A percentile compares a stretch with the other conserved stretches of the same genome.
Conservation (phyloP, 805 yeast species). For the Jamesozyma lodderae region DNA sequence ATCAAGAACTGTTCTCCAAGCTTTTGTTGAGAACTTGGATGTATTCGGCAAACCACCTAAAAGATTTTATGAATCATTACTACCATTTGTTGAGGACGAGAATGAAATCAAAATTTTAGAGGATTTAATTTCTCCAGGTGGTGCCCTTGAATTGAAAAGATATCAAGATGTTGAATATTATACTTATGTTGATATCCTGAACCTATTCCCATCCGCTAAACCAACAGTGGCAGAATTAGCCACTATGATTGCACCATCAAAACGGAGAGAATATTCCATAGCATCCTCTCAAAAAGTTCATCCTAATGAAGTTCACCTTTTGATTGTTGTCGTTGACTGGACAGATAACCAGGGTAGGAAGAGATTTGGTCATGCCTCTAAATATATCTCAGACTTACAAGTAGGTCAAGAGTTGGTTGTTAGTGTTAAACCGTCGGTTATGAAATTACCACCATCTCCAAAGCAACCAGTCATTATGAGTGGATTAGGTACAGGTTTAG, state of each 20-base stretch:
- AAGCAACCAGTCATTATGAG: conserved; percentile 92
- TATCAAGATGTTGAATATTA: conserved; percentile 77
- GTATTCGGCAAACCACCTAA: conserved; percentile 93
- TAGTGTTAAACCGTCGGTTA: conserved; percentile 91
- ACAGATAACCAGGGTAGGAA: conserved; percentile 73
- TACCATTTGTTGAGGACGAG: conserved; percentile 61
- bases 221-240: conserved; percentile 66
- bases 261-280: conserved; percentile 95
- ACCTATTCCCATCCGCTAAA: conserved; percentile 70
- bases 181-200: conserved; percentile 65
- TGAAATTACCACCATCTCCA: conserved; percentile 86
- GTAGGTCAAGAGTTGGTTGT: conserved; percentile 85
- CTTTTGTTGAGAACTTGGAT: conserved; percentile 72
- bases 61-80: conserved; percentile 79
- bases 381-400: conserved; percentile 68
- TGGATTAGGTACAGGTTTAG: conserved; percentile 95
- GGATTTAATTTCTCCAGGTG: conserved; percentile 63
- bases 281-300: conserved; percentile 93
- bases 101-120: conserved; percentile 54
- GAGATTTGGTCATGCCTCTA: conserved; percentile 91
- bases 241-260: conserved; percentile 70
- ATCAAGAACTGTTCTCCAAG: conserved; percentile 74
- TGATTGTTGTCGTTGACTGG: conserved; percentile 97
- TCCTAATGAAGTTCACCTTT: conserved; percentile 80
- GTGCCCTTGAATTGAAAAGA: conserved; percentile 75